Evolutionary conservation across 306 rosid species (phyloP).

Genomic region (Fragaria iinumae): DNA sequence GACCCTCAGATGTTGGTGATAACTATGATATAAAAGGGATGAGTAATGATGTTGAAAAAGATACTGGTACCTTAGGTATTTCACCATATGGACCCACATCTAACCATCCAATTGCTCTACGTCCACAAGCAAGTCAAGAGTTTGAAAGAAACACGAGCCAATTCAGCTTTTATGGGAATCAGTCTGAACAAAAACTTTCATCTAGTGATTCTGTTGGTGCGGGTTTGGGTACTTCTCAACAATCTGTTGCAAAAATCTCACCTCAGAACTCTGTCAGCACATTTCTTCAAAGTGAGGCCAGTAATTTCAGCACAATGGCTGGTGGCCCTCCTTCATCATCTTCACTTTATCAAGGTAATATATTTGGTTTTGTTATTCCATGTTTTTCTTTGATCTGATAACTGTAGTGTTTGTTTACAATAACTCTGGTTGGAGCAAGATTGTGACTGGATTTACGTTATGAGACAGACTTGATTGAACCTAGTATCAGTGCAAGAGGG

Average conservation of each 20-base stretch:
- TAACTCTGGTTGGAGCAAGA: conserved; percentile 13
- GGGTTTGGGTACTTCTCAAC: conserved; percentile 40
- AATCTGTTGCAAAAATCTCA: conserved; percentile 35
- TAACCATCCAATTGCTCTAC: conserved; percentile 34
- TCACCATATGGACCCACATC: conserved; percentile 37
- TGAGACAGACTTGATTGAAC: conserved; percentile 32
- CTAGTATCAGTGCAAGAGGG: conserved; percentile 19
- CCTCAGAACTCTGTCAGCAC: conserved; percentile 54
- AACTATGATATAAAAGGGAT: conserved; percentile 32
- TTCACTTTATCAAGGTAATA: conserved; percentile 54
- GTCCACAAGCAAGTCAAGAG: conserved; percentile 41
- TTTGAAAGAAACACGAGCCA: conserved; percentile 41
- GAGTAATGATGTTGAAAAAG: conserved; percentile 33
- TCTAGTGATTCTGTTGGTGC: conserved; percentile 42
- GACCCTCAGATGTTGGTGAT: conserved; percentile 37
- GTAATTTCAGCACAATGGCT: conserved; percentile 35
- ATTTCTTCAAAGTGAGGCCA: conserved; percentile 38
- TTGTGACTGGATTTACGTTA: conserved; percentile 22
- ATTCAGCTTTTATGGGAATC: conserved; percentile 39
- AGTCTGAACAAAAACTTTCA: conserved; percentile 38
- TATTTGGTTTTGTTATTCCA: conserved; percentile 14
- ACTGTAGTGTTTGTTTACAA: background rate
- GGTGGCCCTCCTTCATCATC: conserved; percentile 36
- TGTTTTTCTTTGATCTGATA: background rate
- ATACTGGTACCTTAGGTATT: conserved; percentile 33